Evolutionary conservation across 257 asterid species (phyloP), one percentile per base, ranked within the genome.

Genomic region (Solanum tarapatanum): DNA sequence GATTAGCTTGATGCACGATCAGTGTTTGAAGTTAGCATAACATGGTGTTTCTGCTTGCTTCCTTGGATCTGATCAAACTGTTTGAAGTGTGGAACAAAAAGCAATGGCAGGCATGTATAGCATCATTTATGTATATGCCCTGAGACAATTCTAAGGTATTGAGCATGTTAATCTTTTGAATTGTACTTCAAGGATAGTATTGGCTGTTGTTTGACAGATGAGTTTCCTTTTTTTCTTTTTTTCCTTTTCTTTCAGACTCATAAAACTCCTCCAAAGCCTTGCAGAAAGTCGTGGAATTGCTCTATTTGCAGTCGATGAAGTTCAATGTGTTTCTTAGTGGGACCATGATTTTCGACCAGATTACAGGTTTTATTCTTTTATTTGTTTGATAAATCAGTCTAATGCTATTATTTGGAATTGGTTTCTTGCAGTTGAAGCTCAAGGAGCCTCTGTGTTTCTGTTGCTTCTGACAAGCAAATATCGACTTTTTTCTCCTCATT

Each of bases 1-100:
- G 89, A 95, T 95, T 89, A 95, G 98, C 94, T 93, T 95, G 93
- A 94, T 95, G 98, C 96, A 94, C 68, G 95, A 95, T 89, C 98
- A 95, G 86, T 95, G 96, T 89, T 90, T 95, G 93, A 95, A 92
- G 91, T 94, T 95, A 58, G 94, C 89, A 64, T 89, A 92, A 60
- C 94, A 92, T 88, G 98, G 95, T 68, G 89, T 95, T 83, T 91
- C 95, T 13, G 97, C 97, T 87, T 95, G 96, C 94, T 95, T 95
- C 88, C 98, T 95, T 73, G 97, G 96, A 89, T 95, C 98, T 91
- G 98, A 97, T 88, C 98, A 95, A 90, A 86, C 89, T 86, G 96
- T 94, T 88, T 91, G 69, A 91, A 92, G 90, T 88, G 94, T 95
- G 83, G 97, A 95, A 86, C 87, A 87, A 84, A 95, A 93, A 90